These are phyloP conservation scores for Combretum micranthum DNA, from an alignment of 345 rosid species.

Conservation along the genomic window DNA sequence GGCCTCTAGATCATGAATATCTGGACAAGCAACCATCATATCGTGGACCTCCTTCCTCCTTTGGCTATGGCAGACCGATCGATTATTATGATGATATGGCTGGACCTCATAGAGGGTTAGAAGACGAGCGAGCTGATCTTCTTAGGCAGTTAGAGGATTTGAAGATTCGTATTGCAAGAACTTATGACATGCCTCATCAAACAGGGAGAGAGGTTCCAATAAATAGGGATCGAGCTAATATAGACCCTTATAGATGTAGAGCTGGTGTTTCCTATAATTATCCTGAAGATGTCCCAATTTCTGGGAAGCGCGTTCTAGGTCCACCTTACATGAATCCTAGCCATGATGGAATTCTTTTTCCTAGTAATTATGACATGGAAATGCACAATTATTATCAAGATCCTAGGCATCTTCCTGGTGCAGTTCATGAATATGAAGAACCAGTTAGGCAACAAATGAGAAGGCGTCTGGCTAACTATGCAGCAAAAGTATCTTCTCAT, in stretches of 20 bases:
- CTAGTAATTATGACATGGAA: conserved; percentile 1
- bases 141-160: conserved; percentile 36
- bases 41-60: conserved; percentile 8
- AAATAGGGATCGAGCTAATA: conserved; percentile 15
- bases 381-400: conserved; percentile 18
- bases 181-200: conserved; percentile 19
- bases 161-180: conserved; percentile 26
- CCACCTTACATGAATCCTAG: too few species aligned
- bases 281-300: background rate
- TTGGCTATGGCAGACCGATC: conserved; percentile 11
- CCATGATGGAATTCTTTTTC: conserved; percentile 6
- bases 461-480: conserved; percentile 15
- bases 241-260: conserved; percentile 8
- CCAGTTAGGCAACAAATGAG: conserved; percentile 17
- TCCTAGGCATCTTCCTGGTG: conserved; percentile 4
- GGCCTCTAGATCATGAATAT: conserved; percentile 5
- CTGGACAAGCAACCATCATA: conserved; percentile 16
- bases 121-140: conserved; percentile 26
- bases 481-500: conserved; percentile 13
- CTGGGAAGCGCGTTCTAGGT: too few species aligned
- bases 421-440: conserved; percentile 7
- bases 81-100: conserved; percentile 3
- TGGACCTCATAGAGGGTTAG: conserved; percentile 19
- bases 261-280: conserved; percentile 1
- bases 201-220: conserved; percentile 14